phyloP scores from a whole-genome alignment of 345 rosid species.

The Hibiscus tridactylites region DNA sequence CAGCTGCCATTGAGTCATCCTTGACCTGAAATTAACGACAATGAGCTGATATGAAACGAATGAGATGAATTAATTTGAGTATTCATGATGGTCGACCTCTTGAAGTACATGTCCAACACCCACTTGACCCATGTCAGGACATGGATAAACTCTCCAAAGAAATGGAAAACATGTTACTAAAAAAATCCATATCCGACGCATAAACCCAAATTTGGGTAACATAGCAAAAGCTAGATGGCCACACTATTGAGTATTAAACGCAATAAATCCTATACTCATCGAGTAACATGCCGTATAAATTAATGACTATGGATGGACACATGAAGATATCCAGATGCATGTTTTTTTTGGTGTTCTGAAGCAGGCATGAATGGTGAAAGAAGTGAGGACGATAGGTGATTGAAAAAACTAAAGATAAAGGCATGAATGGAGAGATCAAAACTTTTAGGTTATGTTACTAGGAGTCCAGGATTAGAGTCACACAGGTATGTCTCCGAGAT shows the following conservation, averaged over 20 bases:
- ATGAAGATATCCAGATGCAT: not conserved
- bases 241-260: not conserved
- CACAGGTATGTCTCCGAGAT: not conserved
- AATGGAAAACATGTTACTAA: not conserved
- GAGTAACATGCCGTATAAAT: not conserved
- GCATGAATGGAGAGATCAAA: not conserved
- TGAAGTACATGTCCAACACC: not conserved
- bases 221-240: not conserved
- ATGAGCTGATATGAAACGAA: not conserved
- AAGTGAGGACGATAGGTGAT: not conserved
- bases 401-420: not conserved
- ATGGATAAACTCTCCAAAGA: not conserved
- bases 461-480: too few relatives aligned
- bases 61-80: not conserved
- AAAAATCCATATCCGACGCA: not conserved
- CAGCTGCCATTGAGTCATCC: slow-evolving; percentile 17
- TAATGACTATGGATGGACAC: not conserved
- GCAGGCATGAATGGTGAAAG: not conserved
- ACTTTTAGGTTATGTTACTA: too few relatives aligned
- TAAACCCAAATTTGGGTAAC: not conserved
- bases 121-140: not conserved
- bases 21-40: slow-evolving; percentile 22
- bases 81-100: not conserved
- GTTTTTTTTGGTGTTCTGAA: not conserved
- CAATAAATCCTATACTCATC: not conserved